Evolutionary conservation across 2,329 filamentous ascomycete species (phyloP).

Genomic region (Epichloe brachyelytri): DNA sequence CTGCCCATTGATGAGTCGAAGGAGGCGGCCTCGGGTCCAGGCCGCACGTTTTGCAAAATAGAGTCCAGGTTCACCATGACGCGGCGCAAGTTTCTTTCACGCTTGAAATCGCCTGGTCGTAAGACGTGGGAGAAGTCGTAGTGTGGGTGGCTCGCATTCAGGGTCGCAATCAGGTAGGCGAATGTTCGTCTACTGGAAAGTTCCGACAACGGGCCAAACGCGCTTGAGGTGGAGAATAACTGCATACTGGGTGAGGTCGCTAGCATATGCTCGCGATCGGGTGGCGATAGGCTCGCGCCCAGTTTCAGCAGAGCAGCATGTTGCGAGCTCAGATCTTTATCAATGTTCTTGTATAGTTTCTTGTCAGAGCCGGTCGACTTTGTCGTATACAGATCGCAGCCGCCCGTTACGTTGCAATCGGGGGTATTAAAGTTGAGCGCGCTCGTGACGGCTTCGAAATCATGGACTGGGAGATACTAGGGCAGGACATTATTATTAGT

Average conservation of each 20-base stretch:
- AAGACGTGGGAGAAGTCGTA: slow-evolving; percentile 95
- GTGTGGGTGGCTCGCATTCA: slow-evolving; percentile 82
- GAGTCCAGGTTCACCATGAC: slow-evolving; percentile 84
- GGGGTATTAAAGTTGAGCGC: slow-evolving; percentile 92
- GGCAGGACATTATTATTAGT: neutral
- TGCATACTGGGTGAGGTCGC: slow-evolving; percentile 47
- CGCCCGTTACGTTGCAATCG: slow-evolving; percentile 82
- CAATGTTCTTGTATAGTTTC: slow-evolving; percentile 93
- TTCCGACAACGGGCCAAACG: slow-evolving; percentile 83
- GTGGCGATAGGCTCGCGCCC: slow-evolving; percentile 76
- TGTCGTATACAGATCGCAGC: slow-evolving; percentile 93
- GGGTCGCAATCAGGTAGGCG: slow-evolving; percentile 88
- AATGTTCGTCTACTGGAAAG: slow-evolving; percentile 83
- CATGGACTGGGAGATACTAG: slow-evolving; percentile 81
- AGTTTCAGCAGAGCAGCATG: slow-evolving; percentile 80
- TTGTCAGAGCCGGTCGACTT: slow-evolving; percentile 93
- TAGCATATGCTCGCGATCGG: slow-evolving; percentile 59
- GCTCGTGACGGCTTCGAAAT: slow-evolving; percentile 83
- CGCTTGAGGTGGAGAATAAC: slow-evolving; percentile 65
- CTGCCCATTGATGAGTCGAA: slow-evolving; percentile 27
- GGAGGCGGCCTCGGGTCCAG: slow-evolving; percentile 37
- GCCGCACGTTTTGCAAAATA: slow-evolving; percentile 75
- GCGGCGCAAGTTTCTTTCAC: slow-evolving; percentile 63
- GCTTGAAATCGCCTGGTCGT: slow-evolving; percentile 78
- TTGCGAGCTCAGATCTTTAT: slow-evolving; percentile 79